Evolutionary conservation across 2,329 filamentous ascomycete genomes (phyloP).

Genomic region (Cyphellophora europaea): DNA sequence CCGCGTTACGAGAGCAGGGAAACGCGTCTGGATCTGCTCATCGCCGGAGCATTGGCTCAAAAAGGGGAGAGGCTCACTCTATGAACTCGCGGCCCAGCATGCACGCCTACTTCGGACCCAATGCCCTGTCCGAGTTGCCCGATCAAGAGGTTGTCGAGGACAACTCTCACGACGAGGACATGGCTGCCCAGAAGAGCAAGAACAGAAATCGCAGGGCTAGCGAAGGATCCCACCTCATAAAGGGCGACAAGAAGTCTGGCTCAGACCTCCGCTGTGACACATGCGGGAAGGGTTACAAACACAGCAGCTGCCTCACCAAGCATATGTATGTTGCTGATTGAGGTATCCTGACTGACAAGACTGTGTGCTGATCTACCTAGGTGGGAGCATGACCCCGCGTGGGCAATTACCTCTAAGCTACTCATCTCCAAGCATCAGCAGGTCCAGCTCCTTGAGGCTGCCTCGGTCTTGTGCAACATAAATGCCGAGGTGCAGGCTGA

Average conservation of each 20-base stretch:
- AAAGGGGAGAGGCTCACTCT: constrained; percentile 26
- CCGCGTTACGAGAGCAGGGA: constrained; percentile 57
- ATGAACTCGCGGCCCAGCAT: constrained; percentile 31
- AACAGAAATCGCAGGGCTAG: constrained; percentile 59
- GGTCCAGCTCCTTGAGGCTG: constrained; percentile 92
- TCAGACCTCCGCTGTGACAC: constrained; percentile 91
- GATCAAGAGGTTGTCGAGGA: constrained; percentile 29
- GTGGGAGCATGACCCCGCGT: constrained; percentile 99
- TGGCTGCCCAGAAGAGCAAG: constrained; percentile 35
- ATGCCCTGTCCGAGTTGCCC: constrained; percentile 15
- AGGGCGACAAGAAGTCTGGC: constrained; percentile 72
- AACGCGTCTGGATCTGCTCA: constrained; percentile 46
- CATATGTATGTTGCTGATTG: constrained; percentile 74
- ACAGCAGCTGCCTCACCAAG: constrained; percentile 99
- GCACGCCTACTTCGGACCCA: constrained; percentile 30
- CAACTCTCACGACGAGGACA: constrained; percentile 29
- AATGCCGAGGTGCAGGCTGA: constrained; percentile 59
- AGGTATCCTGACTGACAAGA: constrained; percentile 15
- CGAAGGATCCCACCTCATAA: constrained; percentile 74
- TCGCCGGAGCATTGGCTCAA: constrained; percentile 63
- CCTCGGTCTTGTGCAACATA: constrained; percentile 93
- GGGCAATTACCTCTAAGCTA: constrained; percentile 93
- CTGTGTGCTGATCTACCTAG: constrained; percentile 43
- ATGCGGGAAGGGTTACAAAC: constrained; percentile 99
- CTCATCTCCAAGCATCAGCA: constrained; percentile 99